Percentiles rank a stretch among this genome's conserved stretches.
phyloP scores from a whole-genome alignment of 352 stramenopile species.

The Aphanomyces cochlioides region DNA sequence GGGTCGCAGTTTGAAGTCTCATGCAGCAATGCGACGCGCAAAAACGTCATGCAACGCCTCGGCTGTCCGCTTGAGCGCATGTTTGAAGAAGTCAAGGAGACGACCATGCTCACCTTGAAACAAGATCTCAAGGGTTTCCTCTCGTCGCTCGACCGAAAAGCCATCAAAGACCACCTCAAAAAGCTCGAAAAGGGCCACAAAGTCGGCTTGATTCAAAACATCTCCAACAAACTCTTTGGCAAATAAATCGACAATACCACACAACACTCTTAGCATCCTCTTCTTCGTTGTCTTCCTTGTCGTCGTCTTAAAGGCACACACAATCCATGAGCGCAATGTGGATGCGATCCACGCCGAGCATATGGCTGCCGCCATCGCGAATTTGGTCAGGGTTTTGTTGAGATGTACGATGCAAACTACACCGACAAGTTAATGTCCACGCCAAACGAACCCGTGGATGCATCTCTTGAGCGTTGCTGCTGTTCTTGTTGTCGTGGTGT shows the following conservation, averaged over 20 bases:
- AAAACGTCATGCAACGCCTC: slow-evolving; percentile 75
- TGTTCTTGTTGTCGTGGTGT: too few species aligned
- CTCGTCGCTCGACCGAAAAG: slow-evolving; percentile 62
- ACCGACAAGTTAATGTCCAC: too few species aligned
- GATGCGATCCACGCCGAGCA: neutral
- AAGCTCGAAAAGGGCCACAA: slow-evolving; percentile 28
- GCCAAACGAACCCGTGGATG: too few species aligned
- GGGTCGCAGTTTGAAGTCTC: slow-evolving; percentile 74
- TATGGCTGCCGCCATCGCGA: neutral
- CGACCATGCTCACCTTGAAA: slow-evolving; percentile 79
- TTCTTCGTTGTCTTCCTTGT: neutral
- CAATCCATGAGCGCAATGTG: slow-evolving; percentile 2
- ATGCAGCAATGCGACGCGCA: slow-evolving; percentile 76
- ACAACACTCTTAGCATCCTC: neutral
- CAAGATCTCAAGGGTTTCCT: slow-evolving; percentile 82
- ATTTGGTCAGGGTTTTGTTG: too few species aligned
- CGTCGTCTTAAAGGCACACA: neutral
- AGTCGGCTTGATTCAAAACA: slow-evolving; percentile 22
- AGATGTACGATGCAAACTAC: too few species aligned
- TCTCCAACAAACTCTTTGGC: slow-evolving; percentile 11
- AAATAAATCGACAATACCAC: slow-evolving; percentile 1
- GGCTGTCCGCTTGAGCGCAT: slow-evolving; percentile 73
- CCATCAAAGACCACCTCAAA: slow-evolving; percentile 52
- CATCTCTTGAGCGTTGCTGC: too few species aligned
- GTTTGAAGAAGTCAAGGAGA: slow-evolving; percentile 84